Base-by-base conservation (phyloP, 1,284 basidiomycete genomes). In the Phaffia rhodozyma region DNA sequence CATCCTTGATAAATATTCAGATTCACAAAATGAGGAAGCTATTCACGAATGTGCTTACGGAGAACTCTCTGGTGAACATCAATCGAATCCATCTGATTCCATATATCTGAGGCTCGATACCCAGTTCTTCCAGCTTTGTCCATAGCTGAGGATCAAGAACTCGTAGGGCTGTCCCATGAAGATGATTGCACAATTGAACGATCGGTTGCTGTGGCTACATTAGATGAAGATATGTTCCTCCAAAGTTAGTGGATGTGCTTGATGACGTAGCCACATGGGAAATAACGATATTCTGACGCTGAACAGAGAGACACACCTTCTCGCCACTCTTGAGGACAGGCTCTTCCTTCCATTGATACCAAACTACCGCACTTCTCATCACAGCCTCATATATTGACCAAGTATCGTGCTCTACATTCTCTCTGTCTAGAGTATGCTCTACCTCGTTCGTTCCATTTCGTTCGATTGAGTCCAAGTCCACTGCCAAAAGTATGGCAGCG, bases 11-110 rank as follows among this genome's bases (percentile, higher is more conserved):
- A 43, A 11, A 43, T 43, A 2, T 11, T 43, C 13, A 7, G 38
- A 7, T 16, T 43, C 38, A 43, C 38, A 43, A 16, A 16, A 43
- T 5, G 38, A 16, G 2, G 13, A 16, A 6, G 18, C 16, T 21
- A 32, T 5, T 23, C 30, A 30, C n/a, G 21, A 38, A 18, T 23
- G 30, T 9, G 53, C 54, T 5, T 79, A 91, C 80, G 52, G 76
- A 79, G 68, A 96, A 86, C 74, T 97, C 92, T 53, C 92, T 81
- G 1, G 91, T 92, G 74, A 94, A 94, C 6, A 96, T 77, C 18
- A 96, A 77, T 29, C 93, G 81, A 11, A 96, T 77, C 91, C 91
- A 96, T 32, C 92, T 90, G 87, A 96, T 91, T 63, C 89, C 90
- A 77, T 91, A 97, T 55, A 96, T 87, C 73, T 96, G 92, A 6